phyloP scores from a whole-genome alignment of 495 filamentous ascomycete species.

The Trichodelitschia bisporula region DNA sequence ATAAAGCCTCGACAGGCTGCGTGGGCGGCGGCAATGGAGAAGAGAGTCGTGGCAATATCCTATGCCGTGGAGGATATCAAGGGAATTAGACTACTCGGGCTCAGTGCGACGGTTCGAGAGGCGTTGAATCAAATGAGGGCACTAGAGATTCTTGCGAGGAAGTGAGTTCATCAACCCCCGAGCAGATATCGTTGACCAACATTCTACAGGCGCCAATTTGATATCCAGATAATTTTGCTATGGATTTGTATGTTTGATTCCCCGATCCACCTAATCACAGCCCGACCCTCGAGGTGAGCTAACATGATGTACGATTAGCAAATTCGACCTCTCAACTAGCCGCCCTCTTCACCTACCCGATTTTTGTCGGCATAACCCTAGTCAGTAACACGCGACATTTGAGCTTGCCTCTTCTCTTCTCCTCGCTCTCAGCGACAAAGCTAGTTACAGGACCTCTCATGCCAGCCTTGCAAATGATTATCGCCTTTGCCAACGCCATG shows the following conservation, averaged over 20 bases:
- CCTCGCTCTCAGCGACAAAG: slow-evolving; percentile 5
- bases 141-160: no score
- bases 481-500: background rate
- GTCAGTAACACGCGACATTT: background rate
- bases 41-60: slow-evolving; percentile 2
- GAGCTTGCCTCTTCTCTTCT: slow-evolving; percentile 2
- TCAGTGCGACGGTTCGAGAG: no score
- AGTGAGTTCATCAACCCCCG: no score
- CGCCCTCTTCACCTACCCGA: slow-evolving; percentile 3
- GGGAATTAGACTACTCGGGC: slow-evolving; percentile 5
- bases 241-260: no score
- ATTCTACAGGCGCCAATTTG: no score
- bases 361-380: slow-evolving; percentile 3
- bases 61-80: slow-evolving; percentile 3
- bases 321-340: slow-evolving; percentile 5
- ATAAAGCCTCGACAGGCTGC: slow-evolving; percentile 3
- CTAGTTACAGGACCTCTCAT: slow-evolving; percentile 4
- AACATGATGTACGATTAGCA: no score
- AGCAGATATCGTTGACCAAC: no score
- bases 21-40: slow-evolving; percentile 3
- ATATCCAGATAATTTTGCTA: no score
- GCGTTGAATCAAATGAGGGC: no score
- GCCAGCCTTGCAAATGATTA: slow-evolving; percentile 2
- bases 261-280: no score
- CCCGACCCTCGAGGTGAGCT: no score